Percentiles rank a stretch among this genome's conserved stretches.
Evolutionary conservation across 495 filamentous ascomycete genomes (phyloP).

Genomic region (Aspergillus indologenus): DNA sequence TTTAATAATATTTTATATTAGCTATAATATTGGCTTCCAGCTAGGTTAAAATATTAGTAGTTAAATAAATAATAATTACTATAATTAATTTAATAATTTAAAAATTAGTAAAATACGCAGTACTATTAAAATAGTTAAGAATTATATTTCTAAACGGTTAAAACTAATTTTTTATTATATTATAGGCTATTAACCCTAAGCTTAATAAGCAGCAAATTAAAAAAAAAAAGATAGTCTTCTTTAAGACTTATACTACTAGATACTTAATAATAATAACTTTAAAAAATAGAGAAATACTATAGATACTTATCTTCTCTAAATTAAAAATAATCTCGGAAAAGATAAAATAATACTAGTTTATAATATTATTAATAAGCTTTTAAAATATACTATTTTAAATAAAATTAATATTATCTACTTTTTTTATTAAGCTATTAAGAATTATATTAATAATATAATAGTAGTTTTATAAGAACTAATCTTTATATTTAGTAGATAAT

Average conservation of each 20-base stretch:
- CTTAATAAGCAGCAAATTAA: constrained; percentile 33
- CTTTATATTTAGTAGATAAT: too few relatives aligned
- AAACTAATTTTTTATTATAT: neutral
- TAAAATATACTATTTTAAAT: constrained; percentile 11
- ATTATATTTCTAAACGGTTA: neutral
- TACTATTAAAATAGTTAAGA: neutral
- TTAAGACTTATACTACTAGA: constrained; percentile 40
- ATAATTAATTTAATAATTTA: too few relatives aligned
- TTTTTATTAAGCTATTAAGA: too few relatives aligned
- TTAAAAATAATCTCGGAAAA: constrained; percentile 29
- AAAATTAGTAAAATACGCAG: too few relatives aligned
- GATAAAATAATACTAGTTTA: constrained; percentile 43
- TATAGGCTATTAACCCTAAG: constrained; percentile 36
- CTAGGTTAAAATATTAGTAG: too few relatives aligned
- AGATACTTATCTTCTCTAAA: constrained; percentile 18
- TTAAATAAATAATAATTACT: too few relatives aligned
- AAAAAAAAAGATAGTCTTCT: constrained; percentile 33
- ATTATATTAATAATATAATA: too few relatives aligned
- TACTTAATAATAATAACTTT: constrained; percentile 40
- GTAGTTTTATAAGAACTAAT: too few relatives aligned
- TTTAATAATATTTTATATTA: too few relatives aligned
- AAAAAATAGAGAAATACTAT: constrained; percentile 15
- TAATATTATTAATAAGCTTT: constrained; percentile 37
- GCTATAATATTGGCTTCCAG: too few relatives aligned
- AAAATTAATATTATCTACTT: too few relatives aligned